Conservation (phyloP, 345 rosid genomes). For the Acer saccharum region DNA sequence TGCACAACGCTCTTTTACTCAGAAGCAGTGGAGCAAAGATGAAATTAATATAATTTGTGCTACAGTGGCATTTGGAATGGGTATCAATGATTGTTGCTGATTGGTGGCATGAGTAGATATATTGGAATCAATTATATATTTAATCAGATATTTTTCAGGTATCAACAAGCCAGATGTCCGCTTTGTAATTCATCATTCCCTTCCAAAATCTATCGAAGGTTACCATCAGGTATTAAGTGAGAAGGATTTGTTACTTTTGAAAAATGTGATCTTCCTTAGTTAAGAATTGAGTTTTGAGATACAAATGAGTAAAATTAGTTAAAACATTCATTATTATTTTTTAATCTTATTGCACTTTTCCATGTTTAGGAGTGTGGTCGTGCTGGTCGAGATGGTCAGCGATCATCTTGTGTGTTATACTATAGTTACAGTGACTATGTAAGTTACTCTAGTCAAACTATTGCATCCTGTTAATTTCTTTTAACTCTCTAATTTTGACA, state of each 20-base stretch:
- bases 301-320: neutral
- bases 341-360: constrained; percentile 16
- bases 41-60: constrained; percentile 97
- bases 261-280: neutral
- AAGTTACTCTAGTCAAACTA: constrained; percentile 34
- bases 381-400: constrained; percentile 97
- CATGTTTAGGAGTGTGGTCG: constrained; percentile 90
- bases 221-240: constrained; percentile 81
- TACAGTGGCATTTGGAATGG: constrained; percentile 99
- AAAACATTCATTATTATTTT: neutral
- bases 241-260: neutral
- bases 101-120: constrained; percentile 22
- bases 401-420: constrained; percentile 87
- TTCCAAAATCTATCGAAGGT: constrained; percentile 98
- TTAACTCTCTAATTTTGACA: neutral
- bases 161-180: constrained; percentile 99
- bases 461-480: constrained; percentile 19
- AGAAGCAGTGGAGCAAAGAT: constrained; percentile 99
- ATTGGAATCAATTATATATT: constrained; percentile 11
- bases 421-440: constrained; percentile 96
- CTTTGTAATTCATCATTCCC: constrained; percentile 98
- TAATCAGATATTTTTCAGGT: constrained; percentile 59
- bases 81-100: constrained; percentile 42
- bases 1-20: constrained; percentile 68
- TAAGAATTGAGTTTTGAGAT: neutral